phyloP scores from a whole-genome alignment of 2,329 filamentous ascomycete genomes.

The Biscogniauxia sp. region DNA sequence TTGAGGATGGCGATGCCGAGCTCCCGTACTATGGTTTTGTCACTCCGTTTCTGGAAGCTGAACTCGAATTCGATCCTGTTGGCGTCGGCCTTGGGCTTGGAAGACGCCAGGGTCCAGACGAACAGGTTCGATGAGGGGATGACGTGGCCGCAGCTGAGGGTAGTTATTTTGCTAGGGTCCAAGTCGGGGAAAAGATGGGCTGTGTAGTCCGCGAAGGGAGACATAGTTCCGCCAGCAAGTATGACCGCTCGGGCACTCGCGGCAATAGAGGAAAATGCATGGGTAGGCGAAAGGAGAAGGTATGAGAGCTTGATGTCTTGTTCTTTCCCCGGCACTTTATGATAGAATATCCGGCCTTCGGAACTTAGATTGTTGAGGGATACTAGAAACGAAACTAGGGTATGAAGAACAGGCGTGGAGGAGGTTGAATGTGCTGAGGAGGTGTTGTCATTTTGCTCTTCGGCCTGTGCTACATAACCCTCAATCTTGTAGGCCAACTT shows the following conservation, averaged over 20 bases:
- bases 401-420: conserved; percentile 53
- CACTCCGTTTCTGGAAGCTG: conserved; percentile 74
- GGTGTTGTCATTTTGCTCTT: conserved; percentile 37
- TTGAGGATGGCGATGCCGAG: conserved; percentile 72
- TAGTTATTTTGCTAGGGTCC: conserved; percentile 61
- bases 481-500: conserved; percentile 94
- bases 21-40: conserved; percentile 67
- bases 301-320: conserved; percentile 69
- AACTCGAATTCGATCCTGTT: conserved; percentile 67
- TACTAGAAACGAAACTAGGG: conserved; percentile 63
- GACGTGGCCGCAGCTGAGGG: conserved; percentile 90
- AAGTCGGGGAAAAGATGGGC: conserved; percentile 82
- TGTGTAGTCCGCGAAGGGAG: conserved; percentile 88
- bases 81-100: conserved; percentile 31
- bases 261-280: conserved; percentile 86
- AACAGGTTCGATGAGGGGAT: conserved; percentile 80
- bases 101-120: conserved; percentile 65
- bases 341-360: conserved; percentile 65
- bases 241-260: conserved; percentile 83
- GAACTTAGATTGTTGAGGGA: conserved; percentile 82
- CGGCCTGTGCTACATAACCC: conserved; percentile 70
- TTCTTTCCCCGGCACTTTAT: conserved; percentile 39
- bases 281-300: conserved; percentile 84
- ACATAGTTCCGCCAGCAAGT: conserved; percentile 95
- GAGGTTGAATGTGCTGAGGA: conserved; percentile 33